These are phyloP conservation scores for Papilionanthe hybrid DNA, from an alignment of 116 monocot genomes.

Conservation along the genomic window DNA sequence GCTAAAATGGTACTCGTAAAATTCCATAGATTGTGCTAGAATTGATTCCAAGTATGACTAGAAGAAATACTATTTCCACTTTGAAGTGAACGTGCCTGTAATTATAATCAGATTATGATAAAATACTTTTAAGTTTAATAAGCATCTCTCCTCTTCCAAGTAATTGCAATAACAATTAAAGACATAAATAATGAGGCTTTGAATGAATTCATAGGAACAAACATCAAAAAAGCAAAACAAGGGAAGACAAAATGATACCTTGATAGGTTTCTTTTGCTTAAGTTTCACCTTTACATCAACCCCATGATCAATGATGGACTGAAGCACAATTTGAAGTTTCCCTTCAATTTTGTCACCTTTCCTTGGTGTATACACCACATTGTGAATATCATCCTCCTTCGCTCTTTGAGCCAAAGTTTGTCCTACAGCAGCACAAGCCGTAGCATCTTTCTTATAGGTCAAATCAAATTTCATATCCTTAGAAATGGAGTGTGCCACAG, in stretches of 20 bases:
- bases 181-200: background rate
- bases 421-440: conserved; percentile 63
- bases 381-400: conserved; percentile 84
- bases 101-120: too few relatives aligned
- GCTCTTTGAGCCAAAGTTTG: conserved; percentile 54
- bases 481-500: conserved; percentile 83
- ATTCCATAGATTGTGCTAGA: too few relatives aligned
- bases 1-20: too few relatives aligned
- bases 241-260: conserved; percentile 3
- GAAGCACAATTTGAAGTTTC: conserved; percentile 71
- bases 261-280: conserved; percentile 46
- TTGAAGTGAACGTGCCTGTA: too few relatives aligned
- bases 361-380: conserved; percentile 71
- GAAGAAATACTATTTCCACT: too few relatives aligned
- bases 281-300: conserved; percentile 83
- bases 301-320: conserved; percentile 59
- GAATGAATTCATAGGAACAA: background rate
- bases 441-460: conserved; percentile 46
- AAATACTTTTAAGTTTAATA: too few relatives aligned
- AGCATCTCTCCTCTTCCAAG: too few relatives aligned
- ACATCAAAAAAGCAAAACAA: background rate
- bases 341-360: conserved; percentile 82
- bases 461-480: conserved; percentile 91
- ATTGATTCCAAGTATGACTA: too few relatives aligned
- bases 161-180: background rate